Evolutionary conservation across 371 early-diverging fungal genomes (phyloP).

Genomic region (Mortierella sp.): DNA sequence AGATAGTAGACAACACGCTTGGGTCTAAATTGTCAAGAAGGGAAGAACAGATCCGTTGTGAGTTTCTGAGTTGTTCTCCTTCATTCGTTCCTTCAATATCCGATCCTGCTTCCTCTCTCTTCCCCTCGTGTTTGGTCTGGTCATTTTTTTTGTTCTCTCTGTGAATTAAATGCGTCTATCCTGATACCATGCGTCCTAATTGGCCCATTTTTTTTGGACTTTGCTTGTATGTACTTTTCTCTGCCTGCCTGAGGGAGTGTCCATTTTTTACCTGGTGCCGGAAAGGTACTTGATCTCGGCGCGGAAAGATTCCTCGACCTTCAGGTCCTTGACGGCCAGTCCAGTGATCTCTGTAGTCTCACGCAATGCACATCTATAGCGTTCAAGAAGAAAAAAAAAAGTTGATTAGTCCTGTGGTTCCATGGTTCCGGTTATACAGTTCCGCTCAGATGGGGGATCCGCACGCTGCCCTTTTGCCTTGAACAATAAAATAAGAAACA

Average conservation of each 20-base stretch:
- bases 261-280: conserved; percentile 68
- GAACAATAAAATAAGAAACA: not conserved
- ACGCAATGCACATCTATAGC: conserved; percentile 81
- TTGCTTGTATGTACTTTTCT: not conserved
- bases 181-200: not conserved
- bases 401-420: not conserved
- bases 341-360: conserved; percentile 83
- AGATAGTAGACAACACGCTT: conserved; percentile 85
- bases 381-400: not conserved
- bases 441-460: conserved; percentile 1
- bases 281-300: conserved; percentile 87
- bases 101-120: not conserved
- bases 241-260: not conserved
- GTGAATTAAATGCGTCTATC: not conserved
- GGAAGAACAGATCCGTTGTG: not conserved
- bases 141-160: not conserved
- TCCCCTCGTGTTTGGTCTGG: not conserved
- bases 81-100: not conserved
- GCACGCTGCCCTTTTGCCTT: no score
- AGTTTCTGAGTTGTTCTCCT: not conserved
- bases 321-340: conserved; percentile 77
- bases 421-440: not conserved
- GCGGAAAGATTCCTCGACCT: conserved; percentile 80
- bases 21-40: conserved; percentile 59
- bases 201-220: not conserved